phyloP scores from a whole-genome alignment of 2,329 filamentous ascomycete genomes.

The Tolypocladium pustulatum region DNA sequence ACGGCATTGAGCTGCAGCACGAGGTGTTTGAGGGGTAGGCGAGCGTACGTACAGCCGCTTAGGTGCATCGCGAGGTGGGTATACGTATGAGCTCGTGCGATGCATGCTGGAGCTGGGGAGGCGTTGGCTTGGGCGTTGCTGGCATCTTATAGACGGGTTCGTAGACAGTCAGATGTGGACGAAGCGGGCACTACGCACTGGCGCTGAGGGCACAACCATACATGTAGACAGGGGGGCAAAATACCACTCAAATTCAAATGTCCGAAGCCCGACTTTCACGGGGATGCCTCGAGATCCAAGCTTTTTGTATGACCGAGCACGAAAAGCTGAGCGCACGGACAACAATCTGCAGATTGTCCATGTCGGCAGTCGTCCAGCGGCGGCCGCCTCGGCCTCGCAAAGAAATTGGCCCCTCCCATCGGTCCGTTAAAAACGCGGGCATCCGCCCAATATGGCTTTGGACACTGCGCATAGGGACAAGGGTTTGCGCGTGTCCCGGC shows the following conservation, averaged over 20 bases:
- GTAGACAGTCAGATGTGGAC: not conserved
- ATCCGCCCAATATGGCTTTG: not conserved
- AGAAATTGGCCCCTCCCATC: not conserved
- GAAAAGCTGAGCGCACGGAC: not conserved
- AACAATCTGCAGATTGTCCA: not conserved
- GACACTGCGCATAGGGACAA: not conserved
- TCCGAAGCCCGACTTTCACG: too few relatives aligned
- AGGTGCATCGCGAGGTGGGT: not conserved
- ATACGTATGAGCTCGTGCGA: not conserved
- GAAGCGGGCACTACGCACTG: not conserved
- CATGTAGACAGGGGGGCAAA: not conserved
- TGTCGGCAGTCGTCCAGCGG: not conserved
- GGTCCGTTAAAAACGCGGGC: not conserved
- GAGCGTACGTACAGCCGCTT: too few relatives aligned
- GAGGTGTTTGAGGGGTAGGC: conserved; percentile 72
- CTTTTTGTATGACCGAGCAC: not conserved
- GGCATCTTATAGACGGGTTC: not conserved
- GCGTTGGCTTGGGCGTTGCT: not conserved
- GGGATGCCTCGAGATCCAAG: not conserved
- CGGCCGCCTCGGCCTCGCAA: not conserved
- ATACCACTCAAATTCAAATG: not conserved
- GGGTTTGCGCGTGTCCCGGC: not conserved
- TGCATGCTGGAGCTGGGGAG: not conserved
- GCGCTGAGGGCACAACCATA: not conserved
- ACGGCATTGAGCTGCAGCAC: conserved; percentile 84